Conservation (phyloP, 2,329 filamentous ascomycete species). For the Ilyonectria destructans region DNA sequence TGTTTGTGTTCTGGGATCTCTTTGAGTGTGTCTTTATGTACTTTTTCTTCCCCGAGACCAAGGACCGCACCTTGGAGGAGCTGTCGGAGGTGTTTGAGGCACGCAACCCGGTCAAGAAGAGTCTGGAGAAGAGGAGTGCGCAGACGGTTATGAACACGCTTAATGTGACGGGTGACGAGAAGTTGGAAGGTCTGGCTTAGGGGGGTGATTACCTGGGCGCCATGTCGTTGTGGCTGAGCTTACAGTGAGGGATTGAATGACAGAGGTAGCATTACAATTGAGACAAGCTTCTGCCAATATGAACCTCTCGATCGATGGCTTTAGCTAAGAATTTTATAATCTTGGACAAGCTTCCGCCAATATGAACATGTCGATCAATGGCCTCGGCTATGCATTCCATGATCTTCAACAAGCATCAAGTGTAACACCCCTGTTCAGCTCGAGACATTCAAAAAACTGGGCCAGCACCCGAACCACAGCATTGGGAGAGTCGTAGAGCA, state of each 20-base stretch:
- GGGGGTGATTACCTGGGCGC: neutral
- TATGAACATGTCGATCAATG: too few relatives aligned
- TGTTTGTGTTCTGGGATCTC: conserved; percentile 64
- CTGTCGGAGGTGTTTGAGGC: conserved; percentile 67
- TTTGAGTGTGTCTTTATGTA: conserved; percentile 62
- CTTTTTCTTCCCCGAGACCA: conserved; percentile 67
- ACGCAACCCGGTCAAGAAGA: conserved; percentile 63
- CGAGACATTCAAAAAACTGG: too few relatives aligned
- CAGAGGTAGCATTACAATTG: neutral
- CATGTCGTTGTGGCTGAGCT: neutral
- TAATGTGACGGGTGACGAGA: conserved; percentile 50
- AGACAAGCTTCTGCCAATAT: neutral
- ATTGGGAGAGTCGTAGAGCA: too few relatives aligned
- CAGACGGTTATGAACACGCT: conserved; percentile 62
- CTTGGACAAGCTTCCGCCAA: neutral
- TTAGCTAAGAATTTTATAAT: neutral
- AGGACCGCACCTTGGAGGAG: conserved; percentile 68
- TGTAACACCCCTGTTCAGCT: too few relatives aligned
- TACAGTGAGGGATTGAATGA: neutral
- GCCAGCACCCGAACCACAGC: too few relatives aligned
- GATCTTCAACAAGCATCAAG: neutral
- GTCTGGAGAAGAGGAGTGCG: conserved; percentile 59
- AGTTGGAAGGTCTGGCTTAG: conserved; percentile 42
- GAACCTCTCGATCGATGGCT: neutral
- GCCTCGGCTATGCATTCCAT: too few relatives aligned